Evolutionary conservation across 1,284 basidiomycete genomes (phyloP).

Genomic region (Ceratobasidium sp.): DNA sequence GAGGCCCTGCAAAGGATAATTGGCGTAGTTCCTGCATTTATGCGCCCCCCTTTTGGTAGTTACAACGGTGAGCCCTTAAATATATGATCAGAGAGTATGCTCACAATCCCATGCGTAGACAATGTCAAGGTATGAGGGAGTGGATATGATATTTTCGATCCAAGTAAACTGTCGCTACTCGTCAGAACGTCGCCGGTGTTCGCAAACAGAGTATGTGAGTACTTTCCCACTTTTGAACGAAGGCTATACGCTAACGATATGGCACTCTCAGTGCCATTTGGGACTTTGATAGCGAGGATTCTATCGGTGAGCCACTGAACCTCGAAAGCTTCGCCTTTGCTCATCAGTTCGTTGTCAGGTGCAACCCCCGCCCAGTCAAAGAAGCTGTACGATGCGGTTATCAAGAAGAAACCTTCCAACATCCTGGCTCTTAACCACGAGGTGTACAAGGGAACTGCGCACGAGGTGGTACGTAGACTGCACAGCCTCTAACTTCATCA

Average conservation of each 20-base stretch:
- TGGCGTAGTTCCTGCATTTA: constrained; percentile 46
- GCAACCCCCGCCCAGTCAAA: constrained; percentile 17
- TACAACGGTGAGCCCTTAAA: constrained; percentile 46
- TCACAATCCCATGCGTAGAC: not conserved
- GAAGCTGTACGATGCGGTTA: constrained; percentile 12
- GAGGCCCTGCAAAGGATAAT: constrained; percentile 46
- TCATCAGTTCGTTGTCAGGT: not conserved
- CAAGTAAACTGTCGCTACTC: no score
- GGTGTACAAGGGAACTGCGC: constrained; percentile 30
- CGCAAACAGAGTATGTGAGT: constrained; percentile 36
- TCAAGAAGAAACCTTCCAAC: constrained; percentile 2
- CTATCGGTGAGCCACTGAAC: constrained; percentile 25
- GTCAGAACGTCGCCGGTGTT: constrained; percentile 34
- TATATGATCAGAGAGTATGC: not conserved
- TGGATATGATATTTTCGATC: no score
- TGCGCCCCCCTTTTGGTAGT: constrained; percentile 49
- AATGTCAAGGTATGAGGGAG: constrained; percentile 3
- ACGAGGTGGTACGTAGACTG: constrained; percentile 14
- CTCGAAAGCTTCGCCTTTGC: not conserved
- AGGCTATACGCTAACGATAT: not conserved
- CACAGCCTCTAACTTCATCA: not conserved
- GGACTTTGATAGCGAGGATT: constrained; percentile 47
- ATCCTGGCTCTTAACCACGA: constrained; percentile 47
- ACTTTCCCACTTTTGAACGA: no score
- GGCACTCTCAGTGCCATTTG: constrained; percentile 31